A percentile compares a stretch with the other conserved stretches of the same genome.
Conservation (phyloP, 148 eudicot genomes). For the Polygonum maritimum region DNA sequence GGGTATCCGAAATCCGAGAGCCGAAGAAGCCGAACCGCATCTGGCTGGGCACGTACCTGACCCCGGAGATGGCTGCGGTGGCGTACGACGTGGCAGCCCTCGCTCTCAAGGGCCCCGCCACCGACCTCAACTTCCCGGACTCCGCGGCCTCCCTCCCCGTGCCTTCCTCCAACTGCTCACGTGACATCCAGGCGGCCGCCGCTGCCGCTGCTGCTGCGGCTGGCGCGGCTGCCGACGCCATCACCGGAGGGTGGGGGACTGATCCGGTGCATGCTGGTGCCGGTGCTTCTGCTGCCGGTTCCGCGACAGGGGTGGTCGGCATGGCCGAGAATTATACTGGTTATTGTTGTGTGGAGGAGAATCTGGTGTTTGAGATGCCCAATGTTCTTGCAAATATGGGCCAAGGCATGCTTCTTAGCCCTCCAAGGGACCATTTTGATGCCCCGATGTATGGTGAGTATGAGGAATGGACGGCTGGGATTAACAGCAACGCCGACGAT, state of each 20-base stretch:
- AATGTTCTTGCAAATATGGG: slow-evolving; percentile 68
- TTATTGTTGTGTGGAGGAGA: slow-evolving; percentile 43
- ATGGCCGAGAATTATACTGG: not conserved
- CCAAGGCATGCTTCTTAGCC: slow-evolving; percentile 73
- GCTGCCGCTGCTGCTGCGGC: slow-evolving; percentile 60
- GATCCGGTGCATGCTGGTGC: not conserved
- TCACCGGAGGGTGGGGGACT: slow-evolving; percentile 18
- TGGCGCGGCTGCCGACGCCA: slow-evolving; percentile 44
- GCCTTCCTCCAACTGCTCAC: slow-evolving; percentile 12
- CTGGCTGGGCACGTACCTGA: slow-evolving; percentile 69
- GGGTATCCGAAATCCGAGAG: slow-evolving; percentile 82
- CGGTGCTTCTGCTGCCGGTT: not conserved
- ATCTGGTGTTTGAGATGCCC: slow-evolving; percentile 70
- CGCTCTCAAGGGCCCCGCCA: slow-evolving; percentile 47
- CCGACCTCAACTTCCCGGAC: slow-evolving; percentile 54
- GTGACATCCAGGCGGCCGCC: slow-evolving; percentile 21
- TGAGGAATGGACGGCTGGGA: slow-evolving; percentile 35
- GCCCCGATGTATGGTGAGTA: slow-evolving; percentile 15
- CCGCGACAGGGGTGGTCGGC: not conserved
- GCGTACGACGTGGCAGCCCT: slow-evolving; percentile 74
- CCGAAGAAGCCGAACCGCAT: slow-evolving; percentile 58
- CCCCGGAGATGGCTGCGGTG: slow-evolving; percentile 70
- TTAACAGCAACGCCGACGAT: not conserved
- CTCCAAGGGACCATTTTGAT: slow-evolving; percentile 33
- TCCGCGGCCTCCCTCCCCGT: slow-evolving; percentile 14